Evolutionary conservation across 2,329 filamentous ascomycete species (phyloP).

Genomic region (Talaromyces albobiverticillius): DNA sequence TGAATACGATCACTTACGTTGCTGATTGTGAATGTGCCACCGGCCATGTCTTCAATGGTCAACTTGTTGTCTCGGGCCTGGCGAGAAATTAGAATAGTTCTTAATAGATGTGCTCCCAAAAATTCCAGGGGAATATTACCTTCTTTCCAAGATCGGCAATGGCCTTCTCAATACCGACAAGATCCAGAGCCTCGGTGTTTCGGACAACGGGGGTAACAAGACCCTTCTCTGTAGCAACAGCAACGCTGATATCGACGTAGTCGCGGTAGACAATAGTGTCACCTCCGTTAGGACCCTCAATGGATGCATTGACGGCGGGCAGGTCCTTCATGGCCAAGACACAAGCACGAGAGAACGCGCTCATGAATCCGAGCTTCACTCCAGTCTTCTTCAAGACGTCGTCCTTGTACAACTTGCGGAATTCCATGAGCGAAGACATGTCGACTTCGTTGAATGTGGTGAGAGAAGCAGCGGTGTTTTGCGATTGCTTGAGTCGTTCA

Average conservation of each 20-base stretch:
- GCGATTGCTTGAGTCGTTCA: conserved; percentile 97
- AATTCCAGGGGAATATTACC: conserved; percentile 46
- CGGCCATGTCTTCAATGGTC: conserved; percentile 98
- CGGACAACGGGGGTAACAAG: conserved; percentile 94
- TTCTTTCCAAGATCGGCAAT: conserved; percentile 97
- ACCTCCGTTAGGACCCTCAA: conserved; percentile 89
- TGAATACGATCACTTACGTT: conserved; percentile 61
- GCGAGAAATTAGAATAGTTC: conserved; percentile 15
- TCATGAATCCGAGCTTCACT: conserved; percentile 99
- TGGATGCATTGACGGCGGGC: conserved; percentile 93
- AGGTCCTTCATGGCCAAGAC: conserved; percentile 91
- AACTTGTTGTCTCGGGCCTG: conserved; percentile 93
- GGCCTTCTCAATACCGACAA: conserved; percentile 82
- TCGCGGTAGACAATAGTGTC: conserved; percentile 98
- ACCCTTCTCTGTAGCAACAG: conserved; percentile 95
- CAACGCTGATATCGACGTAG: conserved; percentile 96
- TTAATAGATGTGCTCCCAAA: background rate
- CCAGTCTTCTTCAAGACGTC: conserved; percentile 93
- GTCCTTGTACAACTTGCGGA: conserved; percentile 96
- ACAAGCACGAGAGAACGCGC: conserved; percentile 86
- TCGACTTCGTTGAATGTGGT: conserved; percentile 99
- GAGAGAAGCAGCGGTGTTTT: conserved; percentile 94
- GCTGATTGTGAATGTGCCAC: conserved; percentile 96
- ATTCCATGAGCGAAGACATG: conserved; percentile 96
- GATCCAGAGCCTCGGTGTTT: conserved; percentile 83